These are phyloP conservation scores for Xylaria acuta DNA, from an alignment of 495 filamentous ascomycete genomes.

Conservation along the genomic window DNA sequence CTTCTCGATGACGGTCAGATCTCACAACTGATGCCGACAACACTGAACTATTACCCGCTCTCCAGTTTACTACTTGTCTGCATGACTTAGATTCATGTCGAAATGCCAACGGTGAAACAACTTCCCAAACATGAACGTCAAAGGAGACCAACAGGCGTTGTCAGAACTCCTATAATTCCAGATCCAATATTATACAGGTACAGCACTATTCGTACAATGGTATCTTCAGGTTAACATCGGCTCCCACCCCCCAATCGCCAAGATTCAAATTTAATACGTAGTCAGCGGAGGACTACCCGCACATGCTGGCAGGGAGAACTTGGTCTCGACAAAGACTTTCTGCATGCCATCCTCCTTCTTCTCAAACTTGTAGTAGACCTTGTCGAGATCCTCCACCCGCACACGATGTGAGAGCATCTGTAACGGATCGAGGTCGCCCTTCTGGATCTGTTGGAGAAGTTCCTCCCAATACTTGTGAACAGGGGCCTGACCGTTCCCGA, in stretches of 20 bases:
- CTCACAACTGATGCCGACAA: not conserved
- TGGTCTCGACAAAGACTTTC: constrained; percentile 76
- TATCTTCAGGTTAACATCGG: not conserved
- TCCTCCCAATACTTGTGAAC: constrained; percentile 86
- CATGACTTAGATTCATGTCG: not conserved
- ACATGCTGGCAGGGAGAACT: constrained; percentile 63
- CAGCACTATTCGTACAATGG: not conserved
- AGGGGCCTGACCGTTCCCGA: constrained; percentile 84
- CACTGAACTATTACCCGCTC: not conserved
- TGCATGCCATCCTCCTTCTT: constrained; percentile 71
- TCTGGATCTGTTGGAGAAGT: constrained; percentile 70
- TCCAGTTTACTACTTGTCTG: not conserved
- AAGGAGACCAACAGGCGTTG: not conserved
- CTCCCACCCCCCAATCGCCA: not conserved
- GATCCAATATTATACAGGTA: not conserved
- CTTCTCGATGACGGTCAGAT: not conserved
- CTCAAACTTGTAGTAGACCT: constrained; percentile 74
- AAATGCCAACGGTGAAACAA: not conserved
- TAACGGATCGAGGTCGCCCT: constrained; percentile 74
- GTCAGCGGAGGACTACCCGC: constrained; percentile 62
- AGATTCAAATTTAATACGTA: constrained; percentile 26
- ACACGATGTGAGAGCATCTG: constrained; percentile 83
- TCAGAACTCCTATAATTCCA: not conserved
- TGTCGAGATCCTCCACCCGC: constrained; percentile 74
- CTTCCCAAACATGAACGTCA: not conserved